Conservation (phyloP, 2,329 filamentous ascomycete species). For the Fusarium sp. region DNA sequence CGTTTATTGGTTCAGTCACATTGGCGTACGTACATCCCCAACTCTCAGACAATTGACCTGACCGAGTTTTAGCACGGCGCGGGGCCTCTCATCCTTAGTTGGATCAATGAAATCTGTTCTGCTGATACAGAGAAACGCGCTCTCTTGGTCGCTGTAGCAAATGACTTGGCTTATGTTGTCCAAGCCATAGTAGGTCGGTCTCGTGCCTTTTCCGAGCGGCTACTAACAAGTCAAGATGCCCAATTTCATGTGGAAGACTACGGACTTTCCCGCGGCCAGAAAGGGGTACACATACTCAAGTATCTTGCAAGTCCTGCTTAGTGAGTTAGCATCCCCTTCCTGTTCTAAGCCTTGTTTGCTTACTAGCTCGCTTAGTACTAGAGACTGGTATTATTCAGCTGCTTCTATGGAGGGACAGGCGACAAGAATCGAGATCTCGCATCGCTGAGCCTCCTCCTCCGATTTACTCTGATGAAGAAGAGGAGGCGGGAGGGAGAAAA, state of each 20-base stretch:
- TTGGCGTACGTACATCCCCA: constrained; percentile 29
- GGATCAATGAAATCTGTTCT: constrained; percentile 41
- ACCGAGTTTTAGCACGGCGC: constrained; percentile 21
- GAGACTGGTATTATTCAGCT: not conserved
- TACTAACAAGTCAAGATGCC: constrained; percentile 1
- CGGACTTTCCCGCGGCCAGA: constrained; percentile 26
- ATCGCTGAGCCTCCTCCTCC: not conserved
- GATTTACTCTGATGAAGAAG: not conserved
- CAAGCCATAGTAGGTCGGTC: constrained; percentile 32
- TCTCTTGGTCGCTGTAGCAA: constrained; percentile 23
- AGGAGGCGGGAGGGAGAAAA: not conserved
- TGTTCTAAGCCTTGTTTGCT: not conserved
- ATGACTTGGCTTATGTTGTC: constrained; percentile 32
- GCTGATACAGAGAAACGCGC: constrained; percentile 39
- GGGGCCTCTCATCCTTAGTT: constrained; percentile 39
- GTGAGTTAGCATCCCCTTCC: constrained; percentile 1
- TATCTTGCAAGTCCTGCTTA: constrained; percentile 20
- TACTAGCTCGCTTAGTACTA: not conserved
- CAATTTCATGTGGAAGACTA: constrained; percentile 37
- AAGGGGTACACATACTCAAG: constrained; percentile 28
- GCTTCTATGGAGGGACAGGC: not conserved
- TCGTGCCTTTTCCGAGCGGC: not conserved
- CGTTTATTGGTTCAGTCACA: constrained; percentile 39
- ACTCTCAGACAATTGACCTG: not conserved
- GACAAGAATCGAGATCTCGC: not conserved